Base-by-base conservation (phyloP, 805 yeast genomes). In the Nakazawaea pomicola region DNA sequence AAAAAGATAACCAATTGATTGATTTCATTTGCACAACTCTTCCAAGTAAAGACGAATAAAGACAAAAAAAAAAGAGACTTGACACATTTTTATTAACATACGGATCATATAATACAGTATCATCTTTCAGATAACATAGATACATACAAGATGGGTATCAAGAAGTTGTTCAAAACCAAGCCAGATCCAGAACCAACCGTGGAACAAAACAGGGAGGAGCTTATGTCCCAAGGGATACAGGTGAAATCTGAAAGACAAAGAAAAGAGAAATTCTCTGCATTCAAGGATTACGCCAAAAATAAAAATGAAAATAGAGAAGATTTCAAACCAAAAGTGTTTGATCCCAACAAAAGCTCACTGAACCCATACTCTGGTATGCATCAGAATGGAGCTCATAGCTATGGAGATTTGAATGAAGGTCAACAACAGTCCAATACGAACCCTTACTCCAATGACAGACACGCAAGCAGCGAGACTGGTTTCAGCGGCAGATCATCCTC, bases 131-230 rank as follows among this genome's bases (percentile, higher is more conserved):
- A 11, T 3, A 27, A 27, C 36, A 23, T 11, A 35, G 6, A 35
- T 18, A 23, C 4, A 18, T 15, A 15, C 12, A 17, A 2, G 7
- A 74, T 73, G 80, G 79, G 78, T 12, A 46, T 73, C 40, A 73
- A 67, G 51, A 69, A 65, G 33, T 57, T 71, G 35, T 74, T 72
- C 54, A 64, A 57, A 40, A 51, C 51, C 7, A 74, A 63, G 42
- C 69, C 77, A 15, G 76, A 75, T 11, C 63, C 68, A 39, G 79
- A 74, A 51, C 65, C 65, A 40, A 62, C 67, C 4, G 57, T 60
- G 17, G 65, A 65, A 12, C 64, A 65, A 33, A 61, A 67, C 33
- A 56, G 66, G 30, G 73, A 72, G 11, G 49, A 57, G 14, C 57
- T 75, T 48, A 60, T 61, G 46, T 65, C 64, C 28, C 54, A 66